Base-by-base conservation (phyloP, 192 early-diverging fungal species). In the Mortierella alpina region DNA sequence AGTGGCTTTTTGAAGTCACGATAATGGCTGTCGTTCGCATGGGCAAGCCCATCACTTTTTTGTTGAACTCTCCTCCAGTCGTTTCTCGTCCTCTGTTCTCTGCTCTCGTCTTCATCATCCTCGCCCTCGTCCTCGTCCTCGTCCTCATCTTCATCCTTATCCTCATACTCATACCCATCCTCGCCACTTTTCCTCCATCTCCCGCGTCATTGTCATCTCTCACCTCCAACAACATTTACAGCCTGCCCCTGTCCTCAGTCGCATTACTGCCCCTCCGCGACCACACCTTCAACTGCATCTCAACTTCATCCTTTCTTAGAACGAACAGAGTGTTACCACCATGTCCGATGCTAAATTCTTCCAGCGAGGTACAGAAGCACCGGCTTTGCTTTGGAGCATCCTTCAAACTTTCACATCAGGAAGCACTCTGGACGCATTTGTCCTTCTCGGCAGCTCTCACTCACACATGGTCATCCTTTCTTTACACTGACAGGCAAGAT, bases 401-500 rank as follows among this genome's bases (percentile, higher is more conserved):
- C 31, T 31, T 31, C 31, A 31, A 31, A 17, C 60, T 52, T 6
- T 8, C 47, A 48, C 55, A 58, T 45, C 63, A 51, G 3, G 13
- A 14, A 11, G 15, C 48, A 6, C 2, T 63, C 20, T 11, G 15
- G n/a, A 17, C 11, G 17, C 60, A 20, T 6, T 18, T 22, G 41
- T 51, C 44, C 40, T 31, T 50, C 46, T 6, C 39, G 3, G 47
- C 39, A 46, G 42, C 20, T 20, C 66, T 56, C 60, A n/a, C 48
- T 60, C 41, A 22, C 39, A 54, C 40, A 44, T 39, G 15, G 5
- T 39, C 46, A 13, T 10, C 22, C 45, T 40, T 47, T 20, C 39
- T 60, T 39, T 46, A 9, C 50, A 20, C 15, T 8, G 18, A 23
- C 59, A 94, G 95, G 95, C 52, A 97, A 97, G 87, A 92, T 94